Evolutionary conservation across 202 grass and related monocot species (phyloP).

Genomic region (Carex sylvatica): DNA sequence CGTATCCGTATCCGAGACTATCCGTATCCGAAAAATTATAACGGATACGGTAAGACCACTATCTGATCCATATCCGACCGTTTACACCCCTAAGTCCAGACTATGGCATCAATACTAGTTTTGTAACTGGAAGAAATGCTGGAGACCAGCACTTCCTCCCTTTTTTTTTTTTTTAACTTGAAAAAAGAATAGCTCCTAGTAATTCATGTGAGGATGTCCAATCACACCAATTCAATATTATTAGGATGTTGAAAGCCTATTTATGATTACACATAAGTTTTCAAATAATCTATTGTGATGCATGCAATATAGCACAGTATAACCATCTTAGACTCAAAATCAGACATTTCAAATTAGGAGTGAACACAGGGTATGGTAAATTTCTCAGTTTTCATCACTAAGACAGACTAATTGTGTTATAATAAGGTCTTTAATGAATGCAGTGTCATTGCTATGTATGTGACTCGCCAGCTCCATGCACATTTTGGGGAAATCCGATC

Average conservation of each 20-base stretch:
- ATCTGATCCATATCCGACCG: too few relatives aligned
- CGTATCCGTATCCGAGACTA: too few relatives aligned
- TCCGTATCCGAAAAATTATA: too few relatives aligned
- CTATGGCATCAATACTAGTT: background rate
- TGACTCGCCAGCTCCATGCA: constrained; percentile 68
- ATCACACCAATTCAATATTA: background rate
- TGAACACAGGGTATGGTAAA: background rate
- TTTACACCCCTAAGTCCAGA: too few relatives aligned
- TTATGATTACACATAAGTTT: background rate
- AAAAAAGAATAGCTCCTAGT: background rate
- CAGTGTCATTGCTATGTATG: constrained; percentile 98
- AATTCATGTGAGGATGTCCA: background rate
- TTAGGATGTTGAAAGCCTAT: background rate
- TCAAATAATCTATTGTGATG: background rate
- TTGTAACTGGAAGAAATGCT: background rate
- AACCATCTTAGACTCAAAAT: background rate
- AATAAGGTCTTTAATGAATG: constrained; percentile 31
- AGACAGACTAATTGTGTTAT: background rate
- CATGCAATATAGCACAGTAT: background rate
- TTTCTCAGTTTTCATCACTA: background rate
- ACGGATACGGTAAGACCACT: too few relatives aligned
- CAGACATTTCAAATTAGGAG: background rate
- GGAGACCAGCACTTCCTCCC: background rate
- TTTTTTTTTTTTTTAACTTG: background rate
- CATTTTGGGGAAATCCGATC: constrained; percentile 41